These are phyloP conservation scores for Yarrowia sp. DNA, from an alignment of 805 yeast species.

Conservation along the genomic window DNA sequence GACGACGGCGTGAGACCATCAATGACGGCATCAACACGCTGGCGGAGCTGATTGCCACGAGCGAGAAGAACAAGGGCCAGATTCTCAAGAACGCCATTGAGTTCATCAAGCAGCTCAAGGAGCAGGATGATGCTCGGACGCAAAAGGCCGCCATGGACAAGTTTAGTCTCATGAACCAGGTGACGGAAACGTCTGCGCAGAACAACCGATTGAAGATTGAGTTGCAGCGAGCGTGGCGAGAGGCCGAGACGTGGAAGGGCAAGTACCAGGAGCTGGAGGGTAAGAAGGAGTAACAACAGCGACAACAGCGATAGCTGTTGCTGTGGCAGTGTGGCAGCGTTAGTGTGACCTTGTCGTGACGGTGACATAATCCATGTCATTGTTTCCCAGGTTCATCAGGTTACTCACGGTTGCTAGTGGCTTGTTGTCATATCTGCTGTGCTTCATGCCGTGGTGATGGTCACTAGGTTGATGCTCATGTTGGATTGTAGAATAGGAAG, in stretches of 20 bases:
- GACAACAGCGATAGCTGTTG: neutral
- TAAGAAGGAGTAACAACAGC: neutral
- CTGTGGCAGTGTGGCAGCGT: too few relatives aligned
- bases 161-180: slow-evolving; percentile 85
- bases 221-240: slow-evolving; percentile 87
- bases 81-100: slow-evolving; percentile 85
- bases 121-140: slow-evolving; percentile 80
- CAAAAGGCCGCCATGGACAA: slow-evolving; percentile 96
- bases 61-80: slow-evolving; percentile 87
- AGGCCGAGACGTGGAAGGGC: slow-evolving; percentile 76
- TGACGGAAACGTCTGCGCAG: slow-evolving; percentile 75
- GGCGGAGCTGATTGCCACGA: slow-evolving; percentile 72
- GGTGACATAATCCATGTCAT: too few relatives aligned
- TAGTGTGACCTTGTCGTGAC: too few relatives aligned
- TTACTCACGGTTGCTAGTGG: too few relatives aligned
- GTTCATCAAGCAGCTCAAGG: slow-evolving; percentile 83
- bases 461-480: neutral
- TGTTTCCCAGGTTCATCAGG: too few relatives aligned
- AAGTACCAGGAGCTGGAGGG: slow-evolving; percentile 28
- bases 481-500: neutral
- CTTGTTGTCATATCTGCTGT: too few relatives aligned
- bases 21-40: slow-evolving; percentile 81
- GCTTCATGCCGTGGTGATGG: too few relatives aligned
- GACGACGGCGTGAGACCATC: slow-evolving; percentile 85
- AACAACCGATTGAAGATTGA: slow-evolving; percentile 86